Evolutionary conservation across 495 filamentous ascomycete species (phyloP).

Genomic region (Tuber borchii): DNA sequence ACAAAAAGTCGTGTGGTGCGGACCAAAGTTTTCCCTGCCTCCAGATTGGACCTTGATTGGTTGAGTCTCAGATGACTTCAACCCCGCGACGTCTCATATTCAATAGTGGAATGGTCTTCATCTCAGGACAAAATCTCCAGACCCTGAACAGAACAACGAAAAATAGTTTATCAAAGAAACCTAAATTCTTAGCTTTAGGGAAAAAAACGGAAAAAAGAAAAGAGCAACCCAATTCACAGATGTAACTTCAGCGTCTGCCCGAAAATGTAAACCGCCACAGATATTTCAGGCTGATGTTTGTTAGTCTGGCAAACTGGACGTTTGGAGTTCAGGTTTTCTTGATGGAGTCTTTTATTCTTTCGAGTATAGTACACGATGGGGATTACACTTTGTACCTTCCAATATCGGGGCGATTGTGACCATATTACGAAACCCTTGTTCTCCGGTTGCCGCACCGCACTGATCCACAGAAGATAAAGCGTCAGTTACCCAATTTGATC

Average conservation of each 20-base stretch:
- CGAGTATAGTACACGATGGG: neutral
- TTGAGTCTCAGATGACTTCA: neutral
- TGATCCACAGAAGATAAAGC: neutral
- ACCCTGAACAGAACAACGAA: neutral
- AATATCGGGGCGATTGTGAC: neutral
- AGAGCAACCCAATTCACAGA: neutral
- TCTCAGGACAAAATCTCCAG: neutral
- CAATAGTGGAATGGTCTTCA: neutral
- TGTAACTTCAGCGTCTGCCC: neutral
- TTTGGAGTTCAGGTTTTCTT: neutral
- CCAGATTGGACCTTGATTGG: neutral
- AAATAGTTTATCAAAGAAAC: neutral
- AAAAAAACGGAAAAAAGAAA: neutral
- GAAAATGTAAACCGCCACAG: neutral
- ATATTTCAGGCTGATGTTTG: neutral
- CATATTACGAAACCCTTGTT: slow-evolving; percentile 1
- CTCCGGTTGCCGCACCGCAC: neutral
- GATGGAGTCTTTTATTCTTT: neutral
- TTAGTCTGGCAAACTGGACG: neutral
- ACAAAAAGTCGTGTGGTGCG: neutral
- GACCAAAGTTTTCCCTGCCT: slow-evolving; percentile 1
- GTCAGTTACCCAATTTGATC: neutral
- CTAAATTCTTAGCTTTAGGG: neutral
- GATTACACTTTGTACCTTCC: neutral
- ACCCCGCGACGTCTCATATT: neutral